phyloP scores from a whole-genome alignment of 371 early-diverging fungal genomes.

The Syncephalastrum racemosum region DNA sequence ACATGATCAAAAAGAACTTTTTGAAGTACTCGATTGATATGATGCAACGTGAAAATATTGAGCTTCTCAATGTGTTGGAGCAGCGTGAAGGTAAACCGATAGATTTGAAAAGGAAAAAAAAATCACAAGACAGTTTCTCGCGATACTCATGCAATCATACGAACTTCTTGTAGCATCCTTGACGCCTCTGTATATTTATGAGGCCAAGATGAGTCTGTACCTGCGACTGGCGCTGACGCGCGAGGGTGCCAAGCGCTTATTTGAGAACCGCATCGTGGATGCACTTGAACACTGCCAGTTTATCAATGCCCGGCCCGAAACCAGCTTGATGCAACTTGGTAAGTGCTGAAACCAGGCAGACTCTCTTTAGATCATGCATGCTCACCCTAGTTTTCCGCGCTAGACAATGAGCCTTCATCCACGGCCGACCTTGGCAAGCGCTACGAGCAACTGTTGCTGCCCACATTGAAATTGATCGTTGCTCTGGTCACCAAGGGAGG shows the following conservation, averaged over 20 bases:
- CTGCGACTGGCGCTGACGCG: constrained; percentile 70
- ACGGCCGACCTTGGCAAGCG: constrained; percentile 32
- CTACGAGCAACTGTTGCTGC: constrained; percentile 63
- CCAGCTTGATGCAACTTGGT: constrained; percentile 6
- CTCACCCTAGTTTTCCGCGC: no score
- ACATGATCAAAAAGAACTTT: constrained; percentile 69
- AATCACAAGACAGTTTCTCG: no score
- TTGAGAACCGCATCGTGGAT: constrained; percentile 78
- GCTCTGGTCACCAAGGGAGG: constrained; percentile 33
- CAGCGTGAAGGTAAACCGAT: constrained; percentile 42
- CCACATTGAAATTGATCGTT: constrained; percentile 62
- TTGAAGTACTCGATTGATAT: constrained; percentile 63
- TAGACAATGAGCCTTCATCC: not conserved
- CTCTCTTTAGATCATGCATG: not conserved
- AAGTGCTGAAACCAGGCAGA: not conserved
- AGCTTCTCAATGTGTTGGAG: constrained; percentile 58
- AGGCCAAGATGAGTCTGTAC: constrained; percentile 82
- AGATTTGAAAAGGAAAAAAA: not conserved
- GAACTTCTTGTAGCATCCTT: constrained; percentile 35
- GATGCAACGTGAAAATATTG: constrained; percentile 68
- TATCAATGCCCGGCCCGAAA: constrained; percentile 22
- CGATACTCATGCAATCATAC: constrained; percentile 1
- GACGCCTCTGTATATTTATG: constrained; percentile 70
- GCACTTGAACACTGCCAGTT: constrained; percentile 74
- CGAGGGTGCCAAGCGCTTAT: constrained; percentile 75